Base-by-base conservation (phyloP, 768 basidiomycete genomes). In the Austroboletus eburneus region DNA sequence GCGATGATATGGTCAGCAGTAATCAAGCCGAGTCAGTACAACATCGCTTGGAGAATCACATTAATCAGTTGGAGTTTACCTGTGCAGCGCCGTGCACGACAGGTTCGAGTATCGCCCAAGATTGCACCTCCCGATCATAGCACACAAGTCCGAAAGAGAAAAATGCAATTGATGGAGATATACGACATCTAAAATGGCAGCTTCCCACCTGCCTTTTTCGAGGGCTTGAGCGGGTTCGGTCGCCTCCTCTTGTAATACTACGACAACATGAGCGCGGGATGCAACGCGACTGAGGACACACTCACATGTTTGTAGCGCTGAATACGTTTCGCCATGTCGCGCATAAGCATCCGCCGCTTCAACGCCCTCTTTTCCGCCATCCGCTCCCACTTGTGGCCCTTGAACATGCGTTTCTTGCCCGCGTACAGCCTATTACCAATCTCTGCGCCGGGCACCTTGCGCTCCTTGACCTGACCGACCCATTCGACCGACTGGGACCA, bases 361-460 rank as follows among this genome's bases (percentile, higher is more conserved):
- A 66, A 67, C 46, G 68, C 64, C 54, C 70, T 71, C 59, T 72
- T 71, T 46, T 69, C 72, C 54, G 71, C 72, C 53, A 69, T 61
- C 29, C 86, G 77, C 69, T 91, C 85, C 84, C 85, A 90, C 57
- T 78, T 85, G 73, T 91, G 89, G n/a, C 89, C 89, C 74, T 91
- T 92, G 80, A 92, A 91, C 89, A 91, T 91, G 51, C 77, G 72
- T 74, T 81, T 85, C 77, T 78, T 86, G 48, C 74, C 81, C 9
- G 83, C 79, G 54, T 91, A 92, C 55, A 91, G 66, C 45, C 78
- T 74, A 52, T 76, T 75, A 29, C 85, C 84, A 57, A 73, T 57
- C 48, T 82, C 72, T 42, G 76, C 68, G 46, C 84, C 78, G 46
- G 69, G 60, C 24, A 70, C 69, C 33, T 59, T 62, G 61, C 71